Conservation (phyloP, 164 flowering plant genomes). For the Saururus chinensis region DNA sequence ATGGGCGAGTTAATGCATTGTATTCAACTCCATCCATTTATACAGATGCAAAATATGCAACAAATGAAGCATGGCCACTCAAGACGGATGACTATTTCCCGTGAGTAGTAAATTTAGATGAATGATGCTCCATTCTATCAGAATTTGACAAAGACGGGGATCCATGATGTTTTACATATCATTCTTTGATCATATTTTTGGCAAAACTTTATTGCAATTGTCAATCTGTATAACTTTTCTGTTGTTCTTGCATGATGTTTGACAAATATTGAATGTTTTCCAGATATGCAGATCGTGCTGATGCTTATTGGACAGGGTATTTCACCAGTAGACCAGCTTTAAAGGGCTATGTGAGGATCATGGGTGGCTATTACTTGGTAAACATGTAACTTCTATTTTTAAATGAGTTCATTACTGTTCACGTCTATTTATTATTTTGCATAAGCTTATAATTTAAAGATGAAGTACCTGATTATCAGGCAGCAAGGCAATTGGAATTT, state of each 20-base stretch:
- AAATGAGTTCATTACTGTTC: background rate
- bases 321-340: slow-evolving; percentile 85
- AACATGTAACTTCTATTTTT: background rate
- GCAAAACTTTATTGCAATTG: background rate
- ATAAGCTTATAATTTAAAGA: background rate
- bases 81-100: slow-evolving; percentile 87
- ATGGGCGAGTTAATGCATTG: slow-evolving; percentile 92
- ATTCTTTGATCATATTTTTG: no score
- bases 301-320: slow-evolving; percentile 96
- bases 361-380: slow-evolving; percentile 95
- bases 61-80: slow-evolving; percentile 63
- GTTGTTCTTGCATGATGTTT: background rate
- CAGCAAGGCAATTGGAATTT: slow-evolving; percentile 84
- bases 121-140: background rate
- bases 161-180: no score
- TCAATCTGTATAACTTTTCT: background rate
- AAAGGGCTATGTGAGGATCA: slow-evolving; percentile 67
- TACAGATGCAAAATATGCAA: slow-evolving; percentile 77
- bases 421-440: no score
- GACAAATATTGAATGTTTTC: background rate
- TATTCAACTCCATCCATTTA: slow-evolving; percentile 92
- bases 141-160: no score
- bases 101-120: slow-evolving; percentile 34
- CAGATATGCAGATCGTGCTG: slow-evolving; percentile 83
- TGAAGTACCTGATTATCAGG: slow-evolving; percentile 30